Conservation (phyloP, 495 filamentous ascomycete species). For the Sordaria brevicollis region DNA sequence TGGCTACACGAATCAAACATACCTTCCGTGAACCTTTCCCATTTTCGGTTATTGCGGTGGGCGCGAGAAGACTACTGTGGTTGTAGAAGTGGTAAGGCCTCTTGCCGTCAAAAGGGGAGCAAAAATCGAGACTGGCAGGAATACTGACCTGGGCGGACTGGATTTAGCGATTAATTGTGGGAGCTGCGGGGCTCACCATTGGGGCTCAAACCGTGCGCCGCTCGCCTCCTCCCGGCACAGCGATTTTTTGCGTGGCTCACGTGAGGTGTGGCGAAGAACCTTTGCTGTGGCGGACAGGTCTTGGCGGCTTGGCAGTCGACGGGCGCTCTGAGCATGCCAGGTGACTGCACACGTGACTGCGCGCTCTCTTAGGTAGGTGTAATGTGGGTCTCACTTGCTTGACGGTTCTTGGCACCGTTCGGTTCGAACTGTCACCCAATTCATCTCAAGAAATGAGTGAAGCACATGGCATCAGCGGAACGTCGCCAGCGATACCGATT, state of each 20-base stretch:
- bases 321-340: not conserved
- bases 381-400: not conserved
- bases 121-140: slow-evolving; percentile 2
- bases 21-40: slow-evolving; percentile 33
- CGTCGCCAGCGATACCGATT: not conserved
- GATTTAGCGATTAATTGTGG: slow-evolving; percentile 10
- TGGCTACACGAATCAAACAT: not conserved
- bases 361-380: not conserved
- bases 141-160: slow-evolving; percentile 7
- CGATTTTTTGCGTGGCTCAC: not conserved
- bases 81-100: slow-evolving; percentile 2
- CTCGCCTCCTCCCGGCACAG: not conserved
- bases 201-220: slow-evolving; percentile 13
- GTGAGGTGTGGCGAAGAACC: not conserved
- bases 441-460: not conserved
- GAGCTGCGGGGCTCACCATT: slow-evolving; percentile 18
- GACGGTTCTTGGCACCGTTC: not conserved
- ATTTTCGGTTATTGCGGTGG: slow-evolving; percentile 21
- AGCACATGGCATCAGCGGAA: not conserved
- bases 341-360: not conserved
- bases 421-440: not conserved
- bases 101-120: not conserved
- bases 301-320: not conserved
- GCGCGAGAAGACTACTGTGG: slow-evolving; percentile 13
- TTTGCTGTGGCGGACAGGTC: not conserved